Evolutionary conservation across 768 basidiomycete genomes (phyloP), one percentile per base, ranked within the genome.

Genomic region (Leccinum aurantiacum): DNA sequence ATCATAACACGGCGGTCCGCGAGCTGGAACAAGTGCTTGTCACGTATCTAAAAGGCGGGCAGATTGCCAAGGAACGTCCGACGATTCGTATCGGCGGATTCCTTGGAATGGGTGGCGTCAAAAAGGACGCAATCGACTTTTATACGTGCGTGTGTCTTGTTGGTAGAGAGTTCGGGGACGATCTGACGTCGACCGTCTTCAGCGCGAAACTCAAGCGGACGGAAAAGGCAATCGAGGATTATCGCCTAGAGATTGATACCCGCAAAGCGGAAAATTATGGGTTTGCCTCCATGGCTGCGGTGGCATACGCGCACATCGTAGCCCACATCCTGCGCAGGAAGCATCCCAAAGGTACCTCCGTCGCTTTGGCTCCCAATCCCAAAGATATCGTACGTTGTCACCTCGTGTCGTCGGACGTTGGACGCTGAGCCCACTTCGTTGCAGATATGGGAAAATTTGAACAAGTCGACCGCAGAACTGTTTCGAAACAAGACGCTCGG

Each of bases 381-480:
- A 92, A 90, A 69, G 93, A 94, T 70, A 90, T 94, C 58, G 90
- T 92, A 53, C 15, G 53, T 38, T 15, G 19, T 6, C 25, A 0
- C 8, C 10, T 29, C 17, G 17, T 50, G 17, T n/a, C 27, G 17
- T n/a, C 24, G 47, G 14, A 14, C 1, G 27, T 29, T 17, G 6
- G 35, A 53, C 22, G 15, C 14, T 53, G 11, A 53, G 33, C 35
- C 14, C 31, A 37, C 19, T n/a, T 24, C 7, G n/a, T 14, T 24
- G 35, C 60, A 92, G 90, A 87, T 98, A 53, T 99, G 97, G 97
- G 76, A 81, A 48, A 99, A 99, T 72, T 82, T 98, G 78, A 88
- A 86, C 68, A 85, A 84, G 69, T 83, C 87, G 2, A 80, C 89
- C 17, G 81, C 75, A 7, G 87, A 91, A 64, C 71, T 92, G 24